Evolutionary conservation across 2,329 filamentous ascomycete genomes (phyloP).

Genomic region (Fusarium kyushuense): DNA sequence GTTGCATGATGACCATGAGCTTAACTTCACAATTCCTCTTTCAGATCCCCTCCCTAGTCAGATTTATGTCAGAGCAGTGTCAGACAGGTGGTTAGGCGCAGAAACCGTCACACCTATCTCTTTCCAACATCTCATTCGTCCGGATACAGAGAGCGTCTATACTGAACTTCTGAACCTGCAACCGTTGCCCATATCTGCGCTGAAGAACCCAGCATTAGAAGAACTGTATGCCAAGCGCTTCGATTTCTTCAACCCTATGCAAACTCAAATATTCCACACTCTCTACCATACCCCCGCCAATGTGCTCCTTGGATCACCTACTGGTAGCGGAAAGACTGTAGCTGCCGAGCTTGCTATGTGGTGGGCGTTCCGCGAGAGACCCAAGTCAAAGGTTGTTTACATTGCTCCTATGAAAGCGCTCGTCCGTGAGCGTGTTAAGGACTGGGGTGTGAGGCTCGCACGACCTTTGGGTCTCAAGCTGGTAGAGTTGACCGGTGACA

Average conservation of each 20-base stretch:
- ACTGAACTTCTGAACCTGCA: conserved; percentile 94
- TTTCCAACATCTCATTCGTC: conserved; percentile 96
- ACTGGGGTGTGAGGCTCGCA: conserved; percentile 88
- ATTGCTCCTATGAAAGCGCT: conserved; percentile 99
- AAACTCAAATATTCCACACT: conserved; percentile 97
- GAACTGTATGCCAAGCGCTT: conserved; percentile 91
- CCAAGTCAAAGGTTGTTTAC: conserved; percentile 97
- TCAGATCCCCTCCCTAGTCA: conserved; percentile 93
- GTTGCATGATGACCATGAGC: conserved; percentile 94
- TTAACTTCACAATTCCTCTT: conserved; percentile 96
- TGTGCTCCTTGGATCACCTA: conserved; percentile 93
- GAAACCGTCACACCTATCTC: conserved; percentile 96
- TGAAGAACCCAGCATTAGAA: conserved; percentile 89
- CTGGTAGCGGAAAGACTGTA: conserved; percentile 96
- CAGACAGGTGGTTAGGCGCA: conserved; percentile 95
- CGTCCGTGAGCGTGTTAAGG: conserved; percentile 94
- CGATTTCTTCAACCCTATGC: conserved; percentile 99
- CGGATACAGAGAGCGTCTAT: conserved; percentile 97
- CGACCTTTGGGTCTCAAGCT: conserved; percentile 86
- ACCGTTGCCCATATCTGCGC: conserved; percentile 84
- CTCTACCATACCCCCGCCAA: conserved; percentile 94
- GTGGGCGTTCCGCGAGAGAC: conserved; percentile 97
- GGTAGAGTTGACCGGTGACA: conserved; percentile 95
- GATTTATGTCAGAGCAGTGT: conserved; percentile 94
- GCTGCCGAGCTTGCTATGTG: conserved; percentile 98